Percentiles rank a stretch among this genome's conserved stretches.
Evolutionary conservation across 1,284 basidiomycete species (phyloP).

Genomic region (Ustilago crameri): DNA sequence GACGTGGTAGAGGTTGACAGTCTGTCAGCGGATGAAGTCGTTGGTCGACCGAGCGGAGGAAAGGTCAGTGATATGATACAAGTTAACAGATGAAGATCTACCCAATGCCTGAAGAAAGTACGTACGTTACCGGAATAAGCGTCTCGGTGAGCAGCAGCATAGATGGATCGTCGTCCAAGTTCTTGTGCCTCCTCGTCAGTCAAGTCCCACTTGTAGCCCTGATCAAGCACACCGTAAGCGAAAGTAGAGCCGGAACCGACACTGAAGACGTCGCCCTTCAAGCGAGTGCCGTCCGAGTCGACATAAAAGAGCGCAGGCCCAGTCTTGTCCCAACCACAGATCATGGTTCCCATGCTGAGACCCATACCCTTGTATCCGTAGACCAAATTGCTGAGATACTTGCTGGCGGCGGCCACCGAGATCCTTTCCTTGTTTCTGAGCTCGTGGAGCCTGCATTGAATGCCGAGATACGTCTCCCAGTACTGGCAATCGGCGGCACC

Average conservation of each 20-base stretch:
- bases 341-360: constrained; percentile 99
- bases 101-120: constrained; percentile 2
- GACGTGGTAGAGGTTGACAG: constrained; percentile 94
- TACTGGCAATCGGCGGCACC: constrained; percentile 76
- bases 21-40: constrained; percentile 58
- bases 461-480: constrained; percentile 87
- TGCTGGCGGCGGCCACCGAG: constrained; percentile 96
- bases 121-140: constrained; percentile 84
- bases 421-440: constrained; percentile 97
- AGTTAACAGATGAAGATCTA: no score
- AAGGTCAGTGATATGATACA: no score
- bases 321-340: constrained; percentile 99
- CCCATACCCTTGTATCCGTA: constrained; percentile 99
- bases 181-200: constrained; percentile 94
- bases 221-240: constrained; percentile 97
- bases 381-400: constrained; percentile 95
- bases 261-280: constrained; percentile 96
- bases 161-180: constrained; percentile 91
- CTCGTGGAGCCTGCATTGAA: constrained; percentile 96
- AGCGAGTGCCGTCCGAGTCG: constrained; percentile 93
- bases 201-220: constrained; percentile 93
- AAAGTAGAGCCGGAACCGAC: constrained; percentile 98
- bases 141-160: constrained; percentile 92
- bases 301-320: constrained; percentile 98
- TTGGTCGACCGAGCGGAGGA: no score